phyloP scores from a whole-genome alignment of 1,284 basidiomycete species.

The Cryptococcus floricola region DNA sequence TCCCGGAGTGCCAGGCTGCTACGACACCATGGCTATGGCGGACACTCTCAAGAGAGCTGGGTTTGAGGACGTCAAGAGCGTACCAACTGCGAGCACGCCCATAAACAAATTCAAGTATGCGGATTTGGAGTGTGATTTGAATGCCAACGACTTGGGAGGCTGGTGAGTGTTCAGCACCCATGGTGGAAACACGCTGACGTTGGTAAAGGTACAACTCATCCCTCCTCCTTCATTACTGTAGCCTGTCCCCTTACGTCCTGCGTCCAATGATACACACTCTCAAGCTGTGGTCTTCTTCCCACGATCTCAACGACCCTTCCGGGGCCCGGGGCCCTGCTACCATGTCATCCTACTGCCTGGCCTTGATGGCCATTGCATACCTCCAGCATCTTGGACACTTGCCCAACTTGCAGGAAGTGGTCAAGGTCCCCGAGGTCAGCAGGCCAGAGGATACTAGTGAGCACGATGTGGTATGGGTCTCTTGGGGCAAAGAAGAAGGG shows the following conservation, averaged over 20 bases:
- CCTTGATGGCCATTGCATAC: constrained; percentile 48
- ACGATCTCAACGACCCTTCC: constrained; percentile 44
- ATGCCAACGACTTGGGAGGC: constrained; percentile 47
- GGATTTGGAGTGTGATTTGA: constrained; percentile 40
- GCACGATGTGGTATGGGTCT: constrained; percentile 35
- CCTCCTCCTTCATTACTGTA: constrained; percentile 47
- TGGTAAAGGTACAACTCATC: constrained; percentile 43
- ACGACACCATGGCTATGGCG: constrained; percentile 33
- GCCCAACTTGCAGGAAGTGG: constrained; percentile 42
- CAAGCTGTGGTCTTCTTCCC: constrained; percentile 44
- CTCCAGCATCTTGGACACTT: constrained; percentile 38
- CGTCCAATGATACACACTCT: constrained; percentile 47
- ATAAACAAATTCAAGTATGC: constrained; percentile 45
- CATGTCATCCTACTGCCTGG: constrained; percentile 48
- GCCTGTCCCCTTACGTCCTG: constrained; percentile 41
- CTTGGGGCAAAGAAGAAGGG: constrained; percentile 36
- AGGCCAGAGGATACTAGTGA: constrained; percentile 14
- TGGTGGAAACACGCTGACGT: not conserved
- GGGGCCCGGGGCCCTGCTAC: constrained; percentile 33
- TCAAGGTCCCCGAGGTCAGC: constrained; percentile 11
- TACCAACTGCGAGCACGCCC: constrained; percentile 36
- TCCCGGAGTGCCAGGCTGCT: constrained; percentile 19
- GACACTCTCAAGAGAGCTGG: constrained; percentile 17
- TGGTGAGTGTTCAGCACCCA: constrained; percentile 25
- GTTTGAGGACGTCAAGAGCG: constrained; percentile 20